Conservation (phyloP, 352 stramenopile species). For the Lagenidium giganteum region DNA sequence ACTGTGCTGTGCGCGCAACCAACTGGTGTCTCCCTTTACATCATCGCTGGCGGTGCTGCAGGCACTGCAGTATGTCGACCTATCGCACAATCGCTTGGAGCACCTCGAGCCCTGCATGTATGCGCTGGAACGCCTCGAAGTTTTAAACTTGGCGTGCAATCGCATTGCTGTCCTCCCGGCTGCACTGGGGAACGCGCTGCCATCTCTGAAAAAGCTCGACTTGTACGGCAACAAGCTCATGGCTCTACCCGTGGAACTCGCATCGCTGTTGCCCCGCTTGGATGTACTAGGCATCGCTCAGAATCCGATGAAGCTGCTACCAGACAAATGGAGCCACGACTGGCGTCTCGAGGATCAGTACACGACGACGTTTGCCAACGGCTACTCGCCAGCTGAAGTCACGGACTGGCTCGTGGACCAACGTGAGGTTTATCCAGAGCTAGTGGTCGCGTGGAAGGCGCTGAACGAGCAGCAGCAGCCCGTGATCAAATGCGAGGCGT, state of each 20-base stretch:
- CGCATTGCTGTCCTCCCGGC: conserved; percentile 34
- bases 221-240: conserved; percentile 52
- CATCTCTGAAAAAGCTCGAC: conserved; percentile 53
- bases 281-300: conserved; percentile 48
- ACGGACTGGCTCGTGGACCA: conserved; percentile 47
- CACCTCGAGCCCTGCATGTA: conserved; percentile 47
- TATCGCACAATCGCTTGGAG: conserved; percentile 45
- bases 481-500: conserved; percentile 27
- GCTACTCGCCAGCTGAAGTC: conserved; percentile 44
- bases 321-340: conserved; percentile 56
- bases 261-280: conserved; percentile 38
- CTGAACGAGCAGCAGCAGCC: not conserved
- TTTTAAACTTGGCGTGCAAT: conserved; percentile 51
- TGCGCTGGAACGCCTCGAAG: conserved; percentile 34
- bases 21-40: conserved; percentile 30
- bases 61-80: conserved; percentile 47
- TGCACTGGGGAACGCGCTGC: no score
- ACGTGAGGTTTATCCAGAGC: conserved; percentile 39
- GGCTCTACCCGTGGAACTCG: conserved; percentile 50
- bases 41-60: conserved; percentile 19
- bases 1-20: conserved; percentile 52
- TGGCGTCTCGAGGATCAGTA: conserved; percentile 59
- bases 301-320: conserved; percentile 50
- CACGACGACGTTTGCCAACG: conserved; percentile 33
- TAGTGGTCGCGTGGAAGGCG: conserved; percentile 45